Evolutionary conservation across 23 red algal genomes (phyloP), one percentile per base, ranked within the genome.

Genomic region (Chondrus crispus): DNA sequence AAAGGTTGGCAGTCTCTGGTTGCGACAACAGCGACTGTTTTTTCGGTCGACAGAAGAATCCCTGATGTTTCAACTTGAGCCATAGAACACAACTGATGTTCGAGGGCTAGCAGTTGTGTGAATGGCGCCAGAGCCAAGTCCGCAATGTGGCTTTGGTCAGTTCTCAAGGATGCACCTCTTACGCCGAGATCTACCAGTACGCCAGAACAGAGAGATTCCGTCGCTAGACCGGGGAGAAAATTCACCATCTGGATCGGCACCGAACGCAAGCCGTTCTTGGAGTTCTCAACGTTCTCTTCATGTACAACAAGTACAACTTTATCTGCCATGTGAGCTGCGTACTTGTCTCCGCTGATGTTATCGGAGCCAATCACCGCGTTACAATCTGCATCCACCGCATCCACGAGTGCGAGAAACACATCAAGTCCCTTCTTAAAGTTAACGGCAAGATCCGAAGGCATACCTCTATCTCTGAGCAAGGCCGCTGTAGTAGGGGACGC

Each of bases 341-440:
- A 87, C 43, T 68, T 62, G 32, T 63, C 66, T n/a, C 84, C 68
- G 39, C 62, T 46, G 38, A 87, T 30, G 18, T 87, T 66, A 38
- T 77, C 71, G 28, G 12, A 39, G 26, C 29, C 22, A 46, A 90
- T 37, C 30, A 76, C 49, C 28, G 53, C 48, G 54, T 90, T 90
- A 69, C 71, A 81, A 2, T 57, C 87, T n/a, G 43, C 72, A 45
- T 90, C 87, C 11, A 90, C 54, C 14, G 18, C 22, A 63, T 26
- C 33, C 51, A 90, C 87, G 14, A 73, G 87, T 11, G 87, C 87
- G 38, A 90, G 58, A 51, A 80, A 90, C 54, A 90, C 16, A 68
- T 90, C 87, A n/a, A 90, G 5, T 5, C 60, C 52, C 3, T 33
- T n/a, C 55, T 80, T 90, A 40, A 81, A 90, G 35, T 90, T 90